Conservation (phyloP, 2,329 filamentous ascomycete genomes). For the Tolypocladium cylindrosporum region DNA sequence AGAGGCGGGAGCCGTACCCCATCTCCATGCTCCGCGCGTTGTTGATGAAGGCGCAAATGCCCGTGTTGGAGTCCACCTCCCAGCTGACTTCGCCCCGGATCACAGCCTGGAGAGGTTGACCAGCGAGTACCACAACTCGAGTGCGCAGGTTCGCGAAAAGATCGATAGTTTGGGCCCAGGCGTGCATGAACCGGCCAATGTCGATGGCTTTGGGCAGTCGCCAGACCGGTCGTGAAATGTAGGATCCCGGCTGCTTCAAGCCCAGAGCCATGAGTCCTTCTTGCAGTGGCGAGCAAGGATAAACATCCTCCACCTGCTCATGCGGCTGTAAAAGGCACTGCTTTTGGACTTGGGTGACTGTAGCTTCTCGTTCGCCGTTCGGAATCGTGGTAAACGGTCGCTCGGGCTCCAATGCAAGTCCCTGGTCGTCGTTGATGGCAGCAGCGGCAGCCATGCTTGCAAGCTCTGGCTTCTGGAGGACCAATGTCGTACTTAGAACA, state of each 20-base stretch:
- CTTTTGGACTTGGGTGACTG: not conserved
- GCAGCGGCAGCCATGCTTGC: not conserved
- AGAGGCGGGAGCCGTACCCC: not conserved
- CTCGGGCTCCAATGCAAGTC: not conserved
- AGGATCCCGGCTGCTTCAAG: not conserved
- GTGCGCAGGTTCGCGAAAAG: not conserved
- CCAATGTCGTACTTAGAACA: not conserved
- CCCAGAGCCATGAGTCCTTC: not conserved
- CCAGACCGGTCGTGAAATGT: not conserved
- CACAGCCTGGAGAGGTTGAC: not conserved
- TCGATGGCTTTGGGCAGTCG: not conserved
- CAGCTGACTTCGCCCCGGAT: not conserved
- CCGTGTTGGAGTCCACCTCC: not conserved
- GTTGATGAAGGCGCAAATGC: not conserved
- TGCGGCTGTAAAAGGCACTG: not conserved
- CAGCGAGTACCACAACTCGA: not conserved
- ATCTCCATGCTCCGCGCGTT: not conserved
- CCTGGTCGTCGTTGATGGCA: not conserved
- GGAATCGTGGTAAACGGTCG: not conserved
- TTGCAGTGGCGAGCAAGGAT: not conserved
- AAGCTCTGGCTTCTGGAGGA: not conserved
- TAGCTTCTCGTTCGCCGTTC: not conserved
- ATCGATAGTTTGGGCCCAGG: not conserved
- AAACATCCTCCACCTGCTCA: not conserved
- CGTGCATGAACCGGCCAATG: not conserved